Base-by-base conservation (phyloP, 1,139 yeast species). In the Maudiozyma humilis region DNA sequence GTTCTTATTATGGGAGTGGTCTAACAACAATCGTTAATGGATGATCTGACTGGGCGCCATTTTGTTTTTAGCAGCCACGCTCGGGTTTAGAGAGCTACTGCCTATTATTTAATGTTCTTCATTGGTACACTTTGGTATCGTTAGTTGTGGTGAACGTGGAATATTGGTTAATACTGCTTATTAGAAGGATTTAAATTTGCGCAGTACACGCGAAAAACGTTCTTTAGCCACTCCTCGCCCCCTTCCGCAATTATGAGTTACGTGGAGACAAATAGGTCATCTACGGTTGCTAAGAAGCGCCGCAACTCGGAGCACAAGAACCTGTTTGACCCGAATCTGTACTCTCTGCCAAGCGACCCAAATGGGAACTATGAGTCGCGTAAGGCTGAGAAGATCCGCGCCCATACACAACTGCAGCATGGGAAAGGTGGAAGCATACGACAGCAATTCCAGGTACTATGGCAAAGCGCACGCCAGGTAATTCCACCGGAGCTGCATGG, bases 301-400 rank as follows among this genome's bases (percentile, higher is more conserved):
- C 54, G 57, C 25, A 41, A 45, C 14, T 53, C 59, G 3, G 41
- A 52, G 12, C 59, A 52, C 36, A 55, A 49, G 43, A 54, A 57
- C 29, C 40, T 52, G 12, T 53, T 49, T 42, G 62, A 57, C 33
- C 52, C 58, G 14, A 35, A 45, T n/a, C 44, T 55, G 0, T 53
- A 47, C 42, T 44, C 47, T 23, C 41, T 50, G 10, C 53, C 53
- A 3, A 37, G 42, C 14, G 27, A 46, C 12, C 47, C 52, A 12
- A 44, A 46, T 17, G 45, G 47, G 23, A 40, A 23, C 18, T 56
- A 14, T 56, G 60, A 17, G 51, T 55, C 42, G 8, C 38, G 33
- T 20, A 47, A 38, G 29, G 40, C 34, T 23, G 30, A 33, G 30
- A 32, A 29, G 13, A 18, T 29, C 13, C 20, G 10, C 19, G 27